phyloP scores from a whole-genome alignment of 2,329 filamentous ascomycete species.

The Fusarium decemcellulare region DNA sequence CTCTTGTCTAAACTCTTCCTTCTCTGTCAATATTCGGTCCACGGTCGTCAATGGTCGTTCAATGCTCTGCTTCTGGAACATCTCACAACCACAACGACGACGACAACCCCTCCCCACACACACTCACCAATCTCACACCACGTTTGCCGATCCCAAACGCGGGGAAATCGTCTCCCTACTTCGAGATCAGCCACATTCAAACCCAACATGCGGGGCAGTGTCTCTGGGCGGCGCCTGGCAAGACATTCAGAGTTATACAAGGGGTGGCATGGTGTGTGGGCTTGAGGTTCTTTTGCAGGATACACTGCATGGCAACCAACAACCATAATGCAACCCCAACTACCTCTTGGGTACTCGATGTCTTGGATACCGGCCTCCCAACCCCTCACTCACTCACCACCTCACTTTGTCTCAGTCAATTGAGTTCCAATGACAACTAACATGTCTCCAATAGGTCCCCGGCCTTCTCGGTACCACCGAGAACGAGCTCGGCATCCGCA shows the following conservation, averaged over 20 bases:
- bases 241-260: constrained; percentile 18
- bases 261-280: constrained; percentile 19
- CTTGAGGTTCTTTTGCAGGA: constrained; percentile 26
- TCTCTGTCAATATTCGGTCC: constrained; percentile 6
- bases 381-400: constrained; percentile 10
- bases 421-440: constrained; percentile 34
- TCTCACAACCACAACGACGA: constrained; percentile 19
- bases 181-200: constrained; percentile 42
- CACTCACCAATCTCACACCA: constrained; percentile 20
- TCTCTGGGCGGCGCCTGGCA: constrained; percentile 22
- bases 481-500: constrained; percentile 97
- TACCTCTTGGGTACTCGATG: constrained; percentile 10
- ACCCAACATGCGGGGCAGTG: constrained; percentile 40
- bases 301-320: constrained; percentile 25
- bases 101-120: constrained; percentile 32
- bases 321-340: constrained; percentile 34
- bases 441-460: constrained; percentile 68
- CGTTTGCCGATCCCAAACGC: constrained; percentile 47
- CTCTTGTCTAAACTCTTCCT: constrained; percentile 4
- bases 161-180: constrained; percentile 43
- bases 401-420: constrained; percentile 23
- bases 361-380: constrained; percentile 19
- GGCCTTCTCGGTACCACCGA: constrained; percentile 94
- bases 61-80: constrained; percentile 18
- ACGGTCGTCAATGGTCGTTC: constrained; percentile 24